These are phyloP conservation scores for Ogataea nitratoaversa DNA, from an alignment of 805 yeast genomes.

Conservation along the genomic window DNA sequence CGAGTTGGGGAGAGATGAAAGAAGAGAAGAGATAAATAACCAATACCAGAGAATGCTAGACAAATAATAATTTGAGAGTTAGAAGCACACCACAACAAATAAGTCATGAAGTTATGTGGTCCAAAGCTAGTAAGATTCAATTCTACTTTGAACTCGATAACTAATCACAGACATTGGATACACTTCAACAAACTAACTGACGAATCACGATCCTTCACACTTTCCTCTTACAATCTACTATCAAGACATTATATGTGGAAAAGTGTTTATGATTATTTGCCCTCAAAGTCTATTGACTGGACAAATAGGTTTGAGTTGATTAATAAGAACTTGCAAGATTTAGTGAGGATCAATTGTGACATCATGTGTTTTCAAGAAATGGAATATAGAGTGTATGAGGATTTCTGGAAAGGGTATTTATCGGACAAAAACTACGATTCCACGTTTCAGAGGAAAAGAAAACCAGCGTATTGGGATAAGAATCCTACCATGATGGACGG, in stretches of 20 bases:
- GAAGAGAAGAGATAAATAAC: no score
- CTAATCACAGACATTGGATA: conserved; percentile 20
- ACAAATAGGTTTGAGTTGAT: conserved; percentile 41
- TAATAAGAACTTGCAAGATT: conserved; percentile 33
- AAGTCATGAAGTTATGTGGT: not conserved
- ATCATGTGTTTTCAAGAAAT: conserved; percentile 49
- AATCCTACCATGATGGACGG: conserved; percentile 52
- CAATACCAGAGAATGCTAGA: no score
- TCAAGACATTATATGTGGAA: conserved; percentile 55
- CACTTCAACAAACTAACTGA: conserved; percentile 3
- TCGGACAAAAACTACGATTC: conserved; percentile 38
- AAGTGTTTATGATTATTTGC: conserved; percentile 48
- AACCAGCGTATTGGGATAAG: conserved; percentile 50
- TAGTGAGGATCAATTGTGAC: conserved; percentile 35
- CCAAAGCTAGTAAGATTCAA: not conserved
- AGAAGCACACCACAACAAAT: no score
- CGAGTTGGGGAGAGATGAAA: no score
- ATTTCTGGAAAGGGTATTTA: conserved; percentile 23
- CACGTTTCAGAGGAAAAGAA: conserved; percentile 43
- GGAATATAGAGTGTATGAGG: conserved; percentile 27
- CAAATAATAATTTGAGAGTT: no score
- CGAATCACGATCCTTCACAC: conserved; percentile 18
- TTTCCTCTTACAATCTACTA: conserved; percentile 33
- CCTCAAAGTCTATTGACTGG: conserved; percentile 46
- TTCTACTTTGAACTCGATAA: conserved; percentile 16